Evolutionary conservation across 1,139 yeast genomes (phyloP).

Genomic region (Candida sp.): DNA sequence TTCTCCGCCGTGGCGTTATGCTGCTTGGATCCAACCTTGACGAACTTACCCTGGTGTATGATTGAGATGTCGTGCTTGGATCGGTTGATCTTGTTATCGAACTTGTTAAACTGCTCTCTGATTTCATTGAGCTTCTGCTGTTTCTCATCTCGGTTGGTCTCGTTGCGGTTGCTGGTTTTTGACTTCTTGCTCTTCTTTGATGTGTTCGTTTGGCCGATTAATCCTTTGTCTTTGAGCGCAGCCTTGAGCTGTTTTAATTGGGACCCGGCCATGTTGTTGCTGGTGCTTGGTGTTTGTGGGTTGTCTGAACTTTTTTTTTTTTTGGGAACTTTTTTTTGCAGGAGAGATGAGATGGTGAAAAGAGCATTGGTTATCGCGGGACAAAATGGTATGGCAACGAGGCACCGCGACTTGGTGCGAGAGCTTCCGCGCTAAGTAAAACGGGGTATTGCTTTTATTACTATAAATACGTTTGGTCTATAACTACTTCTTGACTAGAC

Average conservation of each 20-base stretch:
- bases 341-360: background rate
- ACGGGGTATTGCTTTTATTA: background rate
- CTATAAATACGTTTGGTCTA: background rate
- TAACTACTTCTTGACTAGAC: background rate
- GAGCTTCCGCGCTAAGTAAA: no score
- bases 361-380: background rate
- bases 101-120: constrained; percentile 86
- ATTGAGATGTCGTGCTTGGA: constrained; percentile 69
- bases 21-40: constrained; percentile 59
- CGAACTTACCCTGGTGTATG: constrained; percentile 55
- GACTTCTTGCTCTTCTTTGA: constrained; percentile 53
- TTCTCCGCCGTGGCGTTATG: constrained; percentile 47
- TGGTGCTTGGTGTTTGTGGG: background rate
- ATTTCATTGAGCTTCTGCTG: constrained; percentile 60
- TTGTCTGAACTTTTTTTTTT: background rate
- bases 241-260: constrained; percentile 85
- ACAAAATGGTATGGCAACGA: no score
- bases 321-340: background rate
- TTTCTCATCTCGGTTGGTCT: constrained; percentile 70
- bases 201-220: constrained; percentile 79
- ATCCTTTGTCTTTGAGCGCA: constrained; percentile 75
- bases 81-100: constrained; percentile 76
- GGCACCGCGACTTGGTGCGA: no score
- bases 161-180: constrained; percentile 45
- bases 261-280: constrained; percentile 88